A percentile compares a stretch with the other conserved stretches of the same genome.
phyloP scores from a whole-genome alignment of 805 yeast species.

The Tetrapisispora nanseiensis region DNA sequence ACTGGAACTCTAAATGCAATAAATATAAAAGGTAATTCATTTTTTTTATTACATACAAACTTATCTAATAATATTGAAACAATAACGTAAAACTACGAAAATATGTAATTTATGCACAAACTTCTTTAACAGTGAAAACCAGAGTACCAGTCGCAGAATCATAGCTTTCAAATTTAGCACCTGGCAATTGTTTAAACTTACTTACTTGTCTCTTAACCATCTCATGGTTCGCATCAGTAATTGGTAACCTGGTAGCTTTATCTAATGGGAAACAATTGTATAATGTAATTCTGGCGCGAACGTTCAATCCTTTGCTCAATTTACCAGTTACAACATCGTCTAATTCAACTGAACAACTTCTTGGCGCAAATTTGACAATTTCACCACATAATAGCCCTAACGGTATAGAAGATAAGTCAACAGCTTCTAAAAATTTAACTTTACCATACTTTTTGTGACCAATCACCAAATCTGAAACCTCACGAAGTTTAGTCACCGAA shows the following conservation, averaged over 20 bases:
- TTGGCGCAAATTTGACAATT: slow-evolving; percentile 49
- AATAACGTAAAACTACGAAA: neutral
- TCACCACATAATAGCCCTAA: slow-evolving; percentile 57
- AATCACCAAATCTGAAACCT: slow-evolving; percentile 54
- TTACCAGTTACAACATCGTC: slow-evolving; percentile 48
- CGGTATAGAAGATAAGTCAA: slow-evolving; percentile 65
- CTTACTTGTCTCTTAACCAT: slow-evolving; percentile 58
- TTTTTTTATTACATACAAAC: neutral
- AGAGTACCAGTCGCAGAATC: slow-evolving; percentile 68
- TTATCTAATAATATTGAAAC: neutral
- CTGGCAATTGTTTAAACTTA: slow-evolving; percentile 48
- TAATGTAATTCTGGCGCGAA: slow-evolving; percentile 61
- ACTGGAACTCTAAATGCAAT: no score
- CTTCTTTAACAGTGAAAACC: slow-evolving; percentile 40
- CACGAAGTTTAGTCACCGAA: slow-evolving; percentile 53
- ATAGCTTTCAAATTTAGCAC: slow-evolving; percentile 58
- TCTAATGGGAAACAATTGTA: slow-evolving; percentile 76
- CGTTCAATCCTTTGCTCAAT: slow-evolving; percentile 74
- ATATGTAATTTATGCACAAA: slow-evolving; percentile 1
- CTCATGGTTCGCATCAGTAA: slow-evolving; percentile 70
- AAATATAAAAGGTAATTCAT: neutral
- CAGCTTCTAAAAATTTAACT: slow-evolving; percentile 68
- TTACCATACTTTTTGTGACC: slow-evolving; percentile 71
- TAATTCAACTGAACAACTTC: slow-evolving; percentile 64
- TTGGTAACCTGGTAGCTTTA: slow-evolving; percentile 58